These are phyloP conservation scores for Podila epigama DNA, from an alignment of 192 early-diverging fungal genomes.

Conservation along the genomic window DNA sequence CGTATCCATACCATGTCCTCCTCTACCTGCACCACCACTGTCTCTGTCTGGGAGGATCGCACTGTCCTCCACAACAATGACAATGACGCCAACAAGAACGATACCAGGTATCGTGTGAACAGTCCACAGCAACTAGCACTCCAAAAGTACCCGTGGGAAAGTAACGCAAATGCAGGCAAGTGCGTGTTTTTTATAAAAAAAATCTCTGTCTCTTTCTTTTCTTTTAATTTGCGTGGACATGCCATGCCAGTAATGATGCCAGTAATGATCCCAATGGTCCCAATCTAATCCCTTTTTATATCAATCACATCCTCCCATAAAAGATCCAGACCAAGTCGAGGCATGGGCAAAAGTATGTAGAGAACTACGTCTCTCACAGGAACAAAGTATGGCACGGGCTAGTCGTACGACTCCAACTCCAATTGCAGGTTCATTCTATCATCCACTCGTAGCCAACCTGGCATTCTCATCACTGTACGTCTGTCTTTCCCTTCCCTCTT, in stretches of 20 bases:
- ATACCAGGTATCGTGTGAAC: neutral
- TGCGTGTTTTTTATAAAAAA: neutral
- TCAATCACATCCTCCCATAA: no score
- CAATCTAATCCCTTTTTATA: no score
- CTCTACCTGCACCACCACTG: no score
- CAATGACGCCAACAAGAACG: neutral
- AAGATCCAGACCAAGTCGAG: constrained; percentile 21
- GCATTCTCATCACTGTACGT: neutral
- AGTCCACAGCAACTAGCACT: no score
- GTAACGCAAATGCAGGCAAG: no score
- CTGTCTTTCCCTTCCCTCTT: neutral
- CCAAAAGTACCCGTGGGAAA: no score
- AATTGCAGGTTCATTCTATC: neutral
- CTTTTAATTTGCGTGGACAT: no score
- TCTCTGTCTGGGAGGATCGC: no score
- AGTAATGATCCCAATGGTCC: no score
- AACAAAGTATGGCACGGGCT: constrained; percentile 1
- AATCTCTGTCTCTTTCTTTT: neutral
- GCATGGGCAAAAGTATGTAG: constrained; percentile 15
- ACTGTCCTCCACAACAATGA: no score
- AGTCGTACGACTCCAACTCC: neutral
- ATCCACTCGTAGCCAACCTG: constrained; percentile 6
- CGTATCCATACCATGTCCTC: neutral
- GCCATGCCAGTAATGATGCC: no score
- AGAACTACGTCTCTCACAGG: constrained; percentile 14